Evolutionary conservation across 2,329 filamentous ascomycete species (phyloP).

Genomic region (Chaetothyriales sp.): DNA sequence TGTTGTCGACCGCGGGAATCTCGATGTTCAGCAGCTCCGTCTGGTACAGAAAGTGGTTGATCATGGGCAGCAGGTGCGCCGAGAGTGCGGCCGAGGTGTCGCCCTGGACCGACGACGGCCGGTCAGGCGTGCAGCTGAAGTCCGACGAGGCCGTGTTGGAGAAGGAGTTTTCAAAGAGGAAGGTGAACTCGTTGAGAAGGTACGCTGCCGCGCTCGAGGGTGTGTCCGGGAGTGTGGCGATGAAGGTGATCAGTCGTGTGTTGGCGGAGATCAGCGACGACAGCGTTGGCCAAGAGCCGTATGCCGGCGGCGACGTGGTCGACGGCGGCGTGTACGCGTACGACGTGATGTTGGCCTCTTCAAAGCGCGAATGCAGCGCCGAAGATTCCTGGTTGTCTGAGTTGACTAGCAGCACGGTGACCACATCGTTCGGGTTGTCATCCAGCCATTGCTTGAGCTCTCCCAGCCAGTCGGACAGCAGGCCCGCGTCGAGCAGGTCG

Average conservation of each 20-base stretch:
- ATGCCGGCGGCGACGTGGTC: conserved; percentile 26
- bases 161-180: conserved; percentile 58
- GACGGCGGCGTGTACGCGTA: conserved; percentile 47
- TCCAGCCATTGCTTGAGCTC: conserved; percentile 57
- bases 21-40: conserved; percentile 39
- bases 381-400: conserved; percentile 44
- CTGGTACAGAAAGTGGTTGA: conserved; percentile 62
- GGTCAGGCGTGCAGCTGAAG: conserved; percentile 60
- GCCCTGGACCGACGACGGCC: conserved; percentile 43
- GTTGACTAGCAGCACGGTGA: conserved; percentile 63
- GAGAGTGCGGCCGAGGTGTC: conserved; percentile 37
- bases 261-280: conserved; percentile 50
- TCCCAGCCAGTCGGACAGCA: conserved; percentile 49
- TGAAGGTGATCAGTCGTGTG: conserved; percentile 55
- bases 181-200: conserved; percentile 31
- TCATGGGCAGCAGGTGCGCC: conserved; percentile 51
- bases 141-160: conserved; percentile 47
- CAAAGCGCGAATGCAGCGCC: conserved; percentile 43
- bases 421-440: conserved; percentile 56
- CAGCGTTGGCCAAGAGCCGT: conserved; percentile 54
- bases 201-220: conserved; percentile 27
- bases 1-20: conserved; percentile 47
- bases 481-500: conserved; percentile 53
- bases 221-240: conserved; percentile 34
- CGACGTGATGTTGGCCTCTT: conserved; percentile 44